phyloP scores from a whole-genome alignment of 345 rosid genomes.

The Brassica juncea region DNA sequence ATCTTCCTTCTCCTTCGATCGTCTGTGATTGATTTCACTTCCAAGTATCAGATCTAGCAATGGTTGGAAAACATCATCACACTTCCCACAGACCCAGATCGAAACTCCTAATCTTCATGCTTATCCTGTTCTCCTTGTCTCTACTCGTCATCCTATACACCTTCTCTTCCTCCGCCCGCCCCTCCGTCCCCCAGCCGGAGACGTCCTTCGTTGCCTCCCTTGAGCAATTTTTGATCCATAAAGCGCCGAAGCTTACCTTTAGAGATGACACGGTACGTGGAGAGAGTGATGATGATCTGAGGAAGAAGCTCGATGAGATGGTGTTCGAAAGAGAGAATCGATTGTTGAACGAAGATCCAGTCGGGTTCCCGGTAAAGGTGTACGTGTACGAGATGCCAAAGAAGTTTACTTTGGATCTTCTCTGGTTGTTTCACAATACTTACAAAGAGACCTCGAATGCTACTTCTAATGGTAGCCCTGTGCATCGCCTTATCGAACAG shows the following conservation, averaged over 20 bases:
- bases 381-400: conserved; percentile 90
- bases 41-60: conserved; percentile 29
- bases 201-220: conserved; percentile 78
- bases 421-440: conserved; percentile 66
- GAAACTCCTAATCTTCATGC: conserved; percentile 42
- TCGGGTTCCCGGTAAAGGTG: conserved; percentile 62
- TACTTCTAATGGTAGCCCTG: conserved; percentile 97
- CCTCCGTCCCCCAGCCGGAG: conserved; percentile 43
- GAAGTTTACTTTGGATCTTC: conserved; percentile 84
- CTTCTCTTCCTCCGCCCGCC: conserved; percentile 9
- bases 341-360: conserved; percentile 48
- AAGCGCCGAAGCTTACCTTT: conserved; percentile 21
- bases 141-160: conserved; percentile 35
- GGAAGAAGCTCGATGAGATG: conserved; percentile 46
- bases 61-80: conserved; percentile 47
- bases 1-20: background rate
- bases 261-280: conserved; percentile 49
- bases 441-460: conserved; percentile 75
- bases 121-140: conserved; percentile 36
- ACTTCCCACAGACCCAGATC: conserved; percentile 41
- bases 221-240: conserved; percentile 53
- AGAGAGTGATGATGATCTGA: conserved; percentile 30
- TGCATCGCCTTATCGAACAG: conserved; percentile 93
- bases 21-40: too few relatives aligned
- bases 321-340: conserved; percentile 50